Evolutionary conservation across 495 filamentous ascomycete genomes (phyloP), one percentile per base, ranked within the genome.

Genomic region (Physcia stellaris): DNA sequence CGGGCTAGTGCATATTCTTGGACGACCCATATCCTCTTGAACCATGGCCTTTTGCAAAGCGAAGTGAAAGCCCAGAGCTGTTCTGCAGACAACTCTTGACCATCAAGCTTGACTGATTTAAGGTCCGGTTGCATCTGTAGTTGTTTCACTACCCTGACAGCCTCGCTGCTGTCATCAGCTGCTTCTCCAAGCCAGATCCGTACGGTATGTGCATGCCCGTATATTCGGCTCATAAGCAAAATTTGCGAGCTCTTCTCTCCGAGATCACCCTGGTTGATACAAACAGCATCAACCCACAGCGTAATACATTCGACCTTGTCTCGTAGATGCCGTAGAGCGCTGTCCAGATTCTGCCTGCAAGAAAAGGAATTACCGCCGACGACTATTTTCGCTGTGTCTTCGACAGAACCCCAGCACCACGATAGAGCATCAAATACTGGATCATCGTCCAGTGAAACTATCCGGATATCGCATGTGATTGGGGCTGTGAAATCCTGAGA

Each of bases 241-340:
- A 36, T 20, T 36, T 36, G 34, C 15, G n/a, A 20, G 34, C 34
- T 20, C 6, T 20, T 13, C 20, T 36, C 34, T 13, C 15, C 16
- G 3, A 19, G 13, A 24, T 36, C 34, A 13, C 15, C 5, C 22
- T 36, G 34, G 12, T 36, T 36, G 34, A 36, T 36, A 36, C 13
- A 36, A 20, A 36, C 15, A 36, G 34, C 34, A 20, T 36, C 34
- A 21, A 36, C 34, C 34, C 34, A 36, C 13, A 36, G 35, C 29
- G 29, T 32, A n/a, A 5, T 6, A 9, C 7, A 22, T 22, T 22
- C 9, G 4, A 19, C 34, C 9, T 6, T 17, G 16, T 37, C 17
- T 11, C 34, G 20, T 7, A 22, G 22, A 37, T 37, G 22, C 11
- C 13, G 17, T 37, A 37, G 24, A 2, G 35, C 22, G 15, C 11